Base-by-base conservation (phyloP, 2,329 filamentous ascomycete species). In the Pseudocercospora fijiensis region DNA sequence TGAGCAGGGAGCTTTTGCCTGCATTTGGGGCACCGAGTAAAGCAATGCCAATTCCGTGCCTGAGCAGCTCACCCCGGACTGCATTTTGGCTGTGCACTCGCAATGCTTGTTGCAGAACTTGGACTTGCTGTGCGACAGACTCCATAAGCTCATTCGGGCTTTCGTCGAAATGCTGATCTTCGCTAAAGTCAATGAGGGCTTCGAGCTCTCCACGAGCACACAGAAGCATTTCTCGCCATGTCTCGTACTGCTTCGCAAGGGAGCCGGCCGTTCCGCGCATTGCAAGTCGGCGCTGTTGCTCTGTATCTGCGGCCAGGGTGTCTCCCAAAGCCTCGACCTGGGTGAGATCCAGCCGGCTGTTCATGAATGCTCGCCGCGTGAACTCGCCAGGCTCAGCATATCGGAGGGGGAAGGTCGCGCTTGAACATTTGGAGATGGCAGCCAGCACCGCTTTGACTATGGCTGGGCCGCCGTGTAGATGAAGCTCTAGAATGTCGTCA, bases 311-410 rank as follows among this genome's bases (percentile, higher is more conserved):
- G 3, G 84, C 79, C 6, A 89, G 76, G 0, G 82, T 84, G 72
- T 87, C 86, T 1, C 86, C 84, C 1, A 89, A 76, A 0, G 86
- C 85, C 74, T 89, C 86, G 53, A 88, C 90, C 77, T 99, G 93
- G 2, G 92, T 90, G 1, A 99, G 84, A 72, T 96, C 90, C 4
- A 99, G 84, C 1, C 92, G 86, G 71, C 89, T 84, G 75, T 97
- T 95, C 74, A 93, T 83, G 73, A 99, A 99, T 4, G 95, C 93
- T 41, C 95, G 88, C 65, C 89, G 88, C 3, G 95, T 99, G 77
- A 99, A 99, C 75, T 99, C 95, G 61, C 95, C 95, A 0, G 95
- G 90, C 74, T 97, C 94, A 2, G 95, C 95, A 74, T 96, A 96
- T 28, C 92, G 90, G 63, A 96, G 87, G 2, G 53, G 11, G 13